A percentile compares a stretch with the other conserved stretches of the same genome.
Conservation (phyloP, 306 rosid species). For the Quercus parvula region DNA sequence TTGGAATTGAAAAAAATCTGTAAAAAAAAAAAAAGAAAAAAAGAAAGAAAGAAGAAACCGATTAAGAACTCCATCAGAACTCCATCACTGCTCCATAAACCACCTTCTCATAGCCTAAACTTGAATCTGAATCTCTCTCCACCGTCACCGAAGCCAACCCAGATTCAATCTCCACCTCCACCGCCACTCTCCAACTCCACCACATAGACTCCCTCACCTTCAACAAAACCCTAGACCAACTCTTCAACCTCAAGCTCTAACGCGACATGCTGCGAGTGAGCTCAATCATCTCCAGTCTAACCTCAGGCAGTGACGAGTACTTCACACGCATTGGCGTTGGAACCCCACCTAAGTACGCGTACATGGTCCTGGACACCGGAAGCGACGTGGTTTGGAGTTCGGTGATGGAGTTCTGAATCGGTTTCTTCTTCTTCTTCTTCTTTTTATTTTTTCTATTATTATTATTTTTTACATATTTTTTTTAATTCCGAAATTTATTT, state of each 20-base stretch:
- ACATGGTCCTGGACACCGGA: conserved; percentile 89
- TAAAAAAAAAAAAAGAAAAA: too few relatives aligned
- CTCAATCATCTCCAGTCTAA: conserved; percentile 55
- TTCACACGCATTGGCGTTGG: conserved; percentile 91
- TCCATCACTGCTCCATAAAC: conserved; percentile 27
- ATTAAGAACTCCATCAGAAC: background rate
- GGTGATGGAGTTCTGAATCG: too few relatives aligned
- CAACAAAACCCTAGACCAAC: conserved; percentile 53
- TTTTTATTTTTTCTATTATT: too few relatives aligned
- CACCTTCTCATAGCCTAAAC: conserved; percentile 45
- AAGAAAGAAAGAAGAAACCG: too few relatives aligned
- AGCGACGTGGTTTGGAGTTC: conserved; percentile 76
- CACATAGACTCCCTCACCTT: conserved; percentile 62
- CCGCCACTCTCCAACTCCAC: conserved; percentile 45
- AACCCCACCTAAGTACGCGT: conserved; percentile 65
- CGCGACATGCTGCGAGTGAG: conserved; percentile 59
- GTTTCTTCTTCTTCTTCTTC: too few relatives aligned
- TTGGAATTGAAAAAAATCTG: too few relatives aligned
- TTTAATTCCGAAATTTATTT: too few relatives aligned
- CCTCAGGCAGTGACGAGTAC: conserved; percentile 90
- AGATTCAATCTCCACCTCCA: background rate
- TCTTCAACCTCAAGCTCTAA: conserved; percentile 60
- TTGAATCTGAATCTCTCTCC: conserved; percentile 8
- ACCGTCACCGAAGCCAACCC: conserved; percentile 15
- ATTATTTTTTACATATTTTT: too few relatives aligned